Evolutionary conservation across 371 early-diverging fungal species (phyloP), one percentile per base, ranked within the genome.

Genomic region (Mucor racemosus): DNA sequence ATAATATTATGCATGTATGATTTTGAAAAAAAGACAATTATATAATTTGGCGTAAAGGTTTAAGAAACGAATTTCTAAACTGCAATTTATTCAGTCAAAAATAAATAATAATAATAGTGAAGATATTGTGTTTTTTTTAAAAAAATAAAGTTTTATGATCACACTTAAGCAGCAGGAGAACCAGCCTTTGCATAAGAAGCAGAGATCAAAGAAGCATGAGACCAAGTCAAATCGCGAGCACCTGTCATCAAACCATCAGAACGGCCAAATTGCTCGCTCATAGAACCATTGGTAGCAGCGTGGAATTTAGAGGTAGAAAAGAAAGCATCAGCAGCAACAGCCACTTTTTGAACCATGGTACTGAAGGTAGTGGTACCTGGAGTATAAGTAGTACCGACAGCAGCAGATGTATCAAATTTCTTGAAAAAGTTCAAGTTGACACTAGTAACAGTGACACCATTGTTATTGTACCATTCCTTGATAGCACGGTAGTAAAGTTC

Each of bases 141-240:
- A 14, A n/a, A 42, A 50, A 50, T 50, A 50, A 19, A 50, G 26
- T 31, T 21, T 50, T 50, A 10, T 54, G 7, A 7, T 44, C 17
- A n/a, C 44, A 1, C 2, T 67, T 70, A 76, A 55, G 57, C 65
- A 11, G 62, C 60, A 41, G 73, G 73, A 4, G 44, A 56, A 44
- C 76, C 76, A 19, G 70, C 41, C 57, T 73, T 69, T 5, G 78
- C 78, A 33, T 40, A 54, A 48, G 65, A 34, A 40, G 87, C 86
- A 39, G 86, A 79, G 9, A 83, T 64, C 35, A 86, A 69, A 10
- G 87, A 71, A 4, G 88, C 88, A 64, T 92, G 88, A 63, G 81
- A 81, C 92, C 92, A 92, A 0, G 92, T 92, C 68, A 92, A 68
- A 60, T 91, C 82, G 5, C 66, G 40, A 34, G 92, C 92, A 10